Evolutionary conservation across 768 basidiomycete species (phyloP).

Genomic region (Mycena galopus): DNA sequence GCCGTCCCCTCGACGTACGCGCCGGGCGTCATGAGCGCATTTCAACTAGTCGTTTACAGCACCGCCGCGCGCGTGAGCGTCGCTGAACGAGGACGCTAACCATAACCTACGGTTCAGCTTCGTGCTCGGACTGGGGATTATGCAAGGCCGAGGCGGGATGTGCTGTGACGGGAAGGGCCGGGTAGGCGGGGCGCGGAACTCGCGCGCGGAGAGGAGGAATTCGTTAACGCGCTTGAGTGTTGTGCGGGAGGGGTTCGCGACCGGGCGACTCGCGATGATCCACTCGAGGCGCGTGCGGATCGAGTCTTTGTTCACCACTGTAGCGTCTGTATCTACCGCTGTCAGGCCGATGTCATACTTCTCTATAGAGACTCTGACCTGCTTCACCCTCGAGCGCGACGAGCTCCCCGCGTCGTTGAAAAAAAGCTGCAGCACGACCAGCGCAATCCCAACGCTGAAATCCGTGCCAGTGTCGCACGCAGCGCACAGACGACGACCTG

Average conservation of each 20-base stretch:
- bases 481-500: slow-evolving; percentile 57
- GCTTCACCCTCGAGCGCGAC: slow-evolving; percentile 12
- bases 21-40: slow-evolving; percentile 67
- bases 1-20: slow-evolving; percentile 81
- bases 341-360: background rate
- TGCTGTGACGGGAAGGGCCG: slow-evolving; percentile 19
- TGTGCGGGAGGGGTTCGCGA: slow-evolving; percentile 86
- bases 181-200: slow-evolving; percentile 28
- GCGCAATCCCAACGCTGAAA: slow-evolving; percentile 70
- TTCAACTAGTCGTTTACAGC: slow-evolving; percentile 73
- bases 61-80: slow-evolving; percentile 46
- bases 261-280: slow-evolving; percentile 82
- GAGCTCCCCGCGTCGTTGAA: slow-evolving; percentile 65
- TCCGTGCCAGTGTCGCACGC: slow-evolving; percentile 73
- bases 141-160: background rate
- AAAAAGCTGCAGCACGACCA: slow-evolving; percentile 68
- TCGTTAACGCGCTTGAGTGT: slow-evolving; percentile 87
- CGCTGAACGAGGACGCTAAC: slow-evolving; percentile 2
- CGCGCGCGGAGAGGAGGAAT: slow-evolving; percentile 65
- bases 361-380: background rate
- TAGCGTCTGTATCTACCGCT: background rate
- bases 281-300: slow-evolving; percentile 86
- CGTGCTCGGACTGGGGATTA: background rate
- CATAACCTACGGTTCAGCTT: background rate
- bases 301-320: slow-evolving; percentile 63